Base-by-base conservation (phyloP, 73 alveolate genomes). In the Durusdinium trenchii region DNA sequence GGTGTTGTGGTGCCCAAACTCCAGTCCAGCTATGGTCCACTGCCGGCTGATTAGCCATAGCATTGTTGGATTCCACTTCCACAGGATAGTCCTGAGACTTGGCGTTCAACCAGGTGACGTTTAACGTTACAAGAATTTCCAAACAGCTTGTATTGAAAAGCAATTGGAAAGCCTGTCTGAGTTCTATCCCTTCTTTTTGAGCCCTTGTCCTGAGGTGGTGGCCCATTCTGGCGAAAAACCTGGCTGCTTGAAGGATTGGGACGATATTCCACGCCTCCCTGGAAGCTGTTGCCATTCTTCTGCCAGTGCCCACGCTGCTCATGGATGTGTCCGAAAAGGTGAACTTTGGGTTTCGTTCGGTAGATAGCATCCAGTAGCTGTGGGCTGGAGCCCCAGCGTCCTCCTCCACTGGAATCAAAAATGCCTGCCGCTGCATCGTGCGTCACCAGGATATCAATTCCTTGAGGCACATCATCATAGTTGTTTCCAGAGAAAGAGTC, bases 11-110 rank as follows among this genome's bases (percentile, higher is more conserved):
- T 20, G 96, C 96, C 96, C 96, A 90, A 26, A 90, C n/a, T 28
- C 96, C 96, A 7, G 95, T 84, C 94, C 94, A 84, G 52, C 94
- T 84, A 36, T 84, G 94, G 51, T 76, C 83, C 48, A 91, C 98
- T 35, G 98, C 67, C 6, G 98, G 98, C 76, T 91, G 98, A 28
- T 91, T 91, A 78, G 98, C 98, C 98, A 91, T 91, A 76, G 98
- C 98, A 38, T 91, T 91, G 90, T 91, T 91, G 78, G 98, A 91
- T 54, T 91, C 98, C 79, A 91, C 90, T 78, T 91, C 73, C 54
- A 84, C 94, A 5, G 94, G 94, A 51, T 84, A 84, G 94, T 84
- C 94, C 18, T n/a, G n/a, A n/a, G n/a, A n/a, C n/a, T n/a, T n/a
- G n/a, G n/a, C n/a, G n/a, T n/a, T n/a, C n/a, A n/a, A n/a, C n/a